Evolutionary conservation across 345 rosid species (phyloP).

Genomic region (Eucalyptus curtisii): DNA sequence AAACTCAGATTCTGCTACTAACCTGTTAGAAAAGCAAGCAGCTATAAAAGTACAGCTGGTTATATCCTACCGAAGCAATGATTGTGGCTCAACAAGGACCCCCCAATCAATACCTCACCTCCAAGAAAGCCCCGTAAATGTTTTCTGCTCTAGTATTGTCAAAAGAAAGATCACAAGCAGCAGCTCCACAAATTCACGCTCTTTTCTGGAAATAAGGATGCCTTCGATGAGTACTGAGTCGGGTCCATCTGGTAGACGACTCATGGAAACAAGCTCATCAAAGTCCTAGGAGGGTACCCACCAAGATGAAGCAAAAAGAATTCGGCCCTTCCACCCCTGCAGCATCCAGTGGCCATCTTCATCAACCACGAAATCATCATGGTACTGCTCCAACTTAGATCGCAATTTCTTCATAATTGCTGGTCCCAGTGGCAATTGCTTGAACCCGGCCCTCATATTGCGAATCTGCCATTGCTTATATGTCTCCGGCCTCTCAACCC

Average conservation of each 20-base stretch:
- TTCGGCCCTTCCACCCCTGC: constrained; percentile 86
- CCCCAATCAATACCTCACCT: neutral
- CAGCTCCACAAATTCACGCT: neutral
- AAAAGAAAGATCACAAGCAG: neutral
- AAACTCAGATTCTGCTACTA: neutral
- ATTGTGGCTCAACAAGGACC: neutral
- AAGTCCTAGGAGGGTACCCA: constrained; percentile 39
- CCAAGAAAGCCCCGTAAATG: neutral
- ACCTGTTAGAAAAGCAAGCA: neutral
- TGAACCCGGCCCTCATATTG: constrained; percentile 54
- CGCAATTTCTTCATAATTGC: constrained; percentile 25
- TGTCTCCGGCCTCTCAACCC: constrained; percentile 79
- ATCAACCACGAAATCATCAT: constrained; percentile 44
- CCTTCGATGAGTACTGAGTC: neutral
- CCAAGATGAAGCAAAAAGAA: constrained; percentile 44
- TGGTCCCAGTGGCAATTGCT: constrained; percentile 35
- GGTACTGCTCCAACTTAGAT: constrained; percentile 23
- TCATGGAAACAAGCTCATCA: neutral
- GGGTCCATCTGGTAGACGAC: neutral
- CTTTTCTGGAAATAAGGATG: neutral
- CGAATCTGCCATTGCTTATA: constrained; percentile 78
- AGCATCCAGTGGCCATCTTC: constrained; percentile 56
- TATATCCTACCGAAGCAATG: neutral
- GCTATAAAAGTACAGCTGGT: neutral
- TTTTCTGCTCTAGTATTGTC: neutral